phyloP scores from a whole-genome alignment of 345 rosid genomes.

The Aquilaria yunnanensis region DNA sequence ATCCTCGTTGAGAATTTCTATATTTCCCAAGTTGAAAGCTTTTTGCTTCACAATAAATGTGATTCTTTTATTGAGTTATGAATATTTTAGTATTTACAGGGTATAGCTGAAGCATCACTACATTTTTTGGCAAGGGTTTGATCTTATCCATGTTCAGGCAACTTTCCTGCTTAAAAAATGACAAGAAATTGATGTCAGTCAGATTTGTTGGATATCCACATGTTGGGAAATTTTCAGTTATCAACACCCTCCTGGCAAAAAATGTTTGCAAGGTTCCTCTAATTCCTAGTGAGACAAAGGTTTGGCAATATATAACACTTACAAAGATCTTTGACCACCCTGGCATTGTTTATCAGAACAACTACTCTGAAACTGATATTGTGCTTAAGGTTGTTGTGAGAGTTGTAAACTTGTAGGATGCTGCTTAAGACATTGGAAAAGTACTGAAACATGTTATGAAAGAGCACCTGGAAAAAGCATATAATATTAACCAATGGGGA shows the following conservation, averaged over 20 bases:
- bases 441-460: constrained; percentile 85
- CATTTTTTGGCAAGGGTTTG: constrained; percentile 97
- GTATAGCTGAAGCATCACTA: constrained; percentile 39
- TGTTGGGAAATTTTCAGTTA: constrained; percentile 95
- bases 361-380: constrained; percentile 82
- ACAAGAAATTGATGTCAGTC: constrained; percentile 94
- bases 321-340: constrained; percentile 98
- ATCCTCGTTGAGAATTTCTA: too few relatives aligned
- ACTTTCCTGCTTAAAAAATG: constrained; percentile 79
- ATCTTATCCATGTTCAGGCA: constrained; percentile 86
- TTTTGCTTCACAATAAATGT: too few relatives aligned
- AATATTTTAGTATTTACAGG: too few relatives aligned
- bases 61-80: too few relatives aligned
- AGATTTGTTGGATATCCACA: constrained; percentile 97
- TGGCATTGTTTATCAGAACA: constrained; percentile 87
- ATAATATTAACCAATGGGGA: constrained; percentile 79
- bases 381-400: constrained; percentile 97
- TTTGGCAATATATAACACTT: constrained; percentile 93
- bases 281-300: constrained; percentile 97
- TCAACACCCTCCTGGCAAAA: constrained; percentile 90
- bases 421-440: constrained; percentile 87
- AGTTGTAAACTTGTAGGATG: constrained; percentile 79
- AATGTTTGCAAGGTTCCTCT: constrained; percentile 99
- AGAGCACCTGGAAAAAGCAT: constrained; percentile 82
- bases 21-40: too few relatives aligned